phyloP scores from a whole-genome alignment of 1,139 yeast genomes.

The Hansenula anomala region DNA sequence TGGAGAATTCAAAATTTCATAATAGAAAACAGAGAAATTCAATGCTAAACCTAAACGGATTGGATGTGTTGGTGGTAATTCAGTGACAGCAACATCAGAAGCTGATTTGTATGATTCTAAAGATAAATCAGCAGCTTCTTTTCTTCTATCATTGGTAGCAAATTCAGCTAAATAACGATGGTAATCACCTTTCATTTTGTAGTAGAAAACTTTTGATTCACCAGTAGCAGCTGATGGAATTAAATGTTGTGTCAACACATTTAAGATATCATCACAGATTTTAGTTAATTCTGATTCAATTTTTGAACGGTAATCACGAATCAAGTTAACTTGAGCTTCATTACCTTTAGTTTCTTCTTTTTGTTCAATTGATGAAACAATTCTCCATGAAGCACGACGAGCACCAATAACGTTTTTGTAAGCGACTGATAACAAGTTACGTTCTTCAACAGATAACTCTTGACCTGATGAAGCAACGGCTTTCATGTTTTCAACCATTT shows the following conservation, averaged over 20 bases:
- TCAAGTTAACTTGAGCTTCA: conserved; percentile 79
- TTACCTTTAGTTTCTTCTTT: conserved; percentile 97
- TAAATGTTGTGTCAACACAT: conserved; percentile 82
- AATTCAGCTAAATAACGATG: conserved; percentile 99
- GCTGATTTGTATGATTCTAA: conserved; percentile 95
- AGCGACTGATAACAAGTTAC: conserved; percentile 94
- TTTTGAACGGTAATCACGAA: conserved; percentile 92
- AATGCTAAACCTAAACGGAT: conserved; percentile 96
- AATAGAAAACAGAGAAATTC: conserved; percentile 96
- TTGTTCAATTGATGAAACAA: conserved; percentile 95
- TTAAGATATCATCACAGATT: conserved; percentile 90
- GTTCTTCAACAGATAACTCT: conserved; percentile 95
- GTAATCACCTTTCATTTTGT: conserved; percentile 99
- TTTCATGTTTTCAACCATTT: conserved; percentile 98
- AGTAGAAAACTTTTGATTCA: conserved; percentile 96
- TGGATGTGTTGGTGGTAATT: conserved; percentile 98
- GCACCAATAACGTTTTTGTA: conserved; percentile 99
- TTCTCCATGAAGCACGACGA: conserved; percentile 99
- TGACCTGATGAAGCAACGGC: conserved; percentile 95
- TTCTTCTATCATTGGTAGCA: conserved; percentile 86
- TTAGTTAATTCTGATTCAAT: conserved; percentile 90
- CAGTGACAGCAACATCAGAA: conserved; percentile 93
- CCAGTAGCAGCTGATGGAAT: conserved; percentile 95
- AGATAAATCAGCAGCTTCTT: conserved; percentile 88
- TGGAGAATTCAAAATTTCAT: conserved; percentile 96